Percentiles rank a stretch among this genome's conserved stretches.
These are phyloP conservation scores for Mucor racemosus DNA, from an alignment of 371 early-diverging fungal species.

Conservation along the genomic window DNA sequence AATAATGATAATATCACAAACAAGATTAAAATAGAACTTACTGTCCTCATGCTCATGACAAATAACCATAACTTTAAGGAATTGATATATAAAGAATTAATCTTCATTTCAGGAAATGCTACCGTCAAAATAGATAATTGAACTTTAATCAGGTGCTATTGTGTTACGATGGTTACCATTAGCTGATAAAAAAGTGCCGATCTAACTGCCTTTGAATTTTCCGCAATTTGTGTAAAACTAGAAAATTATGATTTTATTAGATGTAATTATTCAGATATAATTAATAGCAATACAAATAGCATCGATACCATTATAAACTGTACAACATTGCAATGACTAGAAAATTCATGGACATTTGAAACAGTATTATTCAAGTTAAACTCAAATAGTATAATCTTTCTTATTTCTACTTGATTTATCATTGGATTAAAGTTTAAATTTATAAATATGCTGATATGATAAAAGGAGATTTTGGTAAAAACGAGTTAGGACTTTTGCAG, in stretches of 20 bases:
- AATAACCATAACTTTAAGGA: not conserved
- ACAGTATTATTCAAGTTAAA: too few relatives aligned
- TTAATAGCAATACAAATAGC: too few relatives aligned
- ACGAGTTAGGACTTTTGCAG: slow-evolving; percentile 4
- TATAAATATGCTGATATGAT: not conserved
- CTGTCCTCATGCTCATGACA: not conserved
- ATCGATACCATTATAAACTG: too few relatives aligned
- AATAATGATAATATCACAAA: not conserved
- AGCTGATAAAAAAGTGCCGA: not conserved
- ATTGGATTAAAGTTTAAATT: not conserved
- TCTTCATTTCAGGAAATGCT: slow-evolving; percentile 10
- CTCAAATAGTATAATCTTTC: too few relatives aligned
- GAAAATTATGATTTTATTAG: not conserved
- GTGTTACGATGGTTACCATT: not conserved
- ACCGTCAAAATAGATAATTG: not conserved
- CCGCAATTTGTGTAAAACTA: not conserved
- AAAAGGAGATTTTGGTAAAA: slow-evolving; percentile 4
- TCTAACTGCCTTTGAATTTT: not conserved
- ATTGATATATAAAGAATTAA: slow-evolving; percentile 9
- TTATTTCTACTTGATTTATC: slow-evolving; percentile 1
- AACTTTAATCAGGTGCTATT: slow-evolving; percentile 4
- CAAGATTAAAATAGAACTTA: not conserved
- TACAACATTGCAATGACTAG: too few relatives aligned
- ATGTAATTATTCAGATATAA: too few relatives aligned
- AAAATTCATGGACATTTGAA: too few relatives aligned